phyloP scores from a whole-genome alignment of 1,284 basidiomycete species.

The Cutaneotrichosporon sp. region DNA sequence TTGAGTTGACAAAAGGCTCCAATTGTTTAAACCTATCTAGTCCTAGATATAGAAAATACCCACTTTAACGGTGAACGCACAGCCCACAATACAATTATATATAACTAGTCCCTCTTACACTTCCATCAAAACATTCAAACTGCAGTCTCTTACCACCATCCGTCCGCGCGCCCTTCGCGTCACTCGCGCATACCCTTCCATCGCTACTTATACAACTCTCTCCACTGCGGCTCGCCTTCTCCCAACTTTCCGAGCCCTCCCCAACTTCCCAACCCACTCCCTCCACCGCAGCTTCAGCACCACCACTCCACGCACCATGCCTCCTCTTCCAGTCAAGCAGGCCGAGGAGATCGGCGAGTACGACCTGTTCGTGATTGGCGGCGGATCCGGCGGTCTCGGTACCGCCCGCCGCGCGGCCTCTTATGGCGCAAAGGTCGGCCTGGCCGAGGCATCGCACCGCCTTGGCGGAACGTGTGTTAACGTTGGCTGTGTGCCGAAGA shows the following conservation, averaged over 20 bases:
- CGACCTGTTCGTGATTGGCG: conserved; percentile 52
- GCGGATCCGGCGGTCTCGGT: conserved; percentile 53
- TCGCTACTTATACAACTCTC: not conserved
- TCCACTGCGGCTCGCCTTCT: conserved; percentile 9
- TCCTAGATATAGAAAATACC: no score
- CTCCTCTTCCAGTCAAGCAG: conserved; percentile 45
- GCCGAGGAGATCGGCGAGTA: conserved; percentile 47
- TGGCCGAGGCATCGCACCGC: conserved; percentile 74
- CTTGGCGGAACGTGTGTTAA: conserved; percentile 97
- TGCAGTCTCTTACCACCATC: conserved; percentile 10
- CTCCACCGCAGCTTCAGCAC: conserved; percentile 28
- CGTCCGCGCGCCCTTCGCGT: conserved; percentile 8
- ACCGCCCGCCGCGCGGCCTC: conserved; percentile 68
- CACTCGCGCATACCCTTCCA: not conserved
- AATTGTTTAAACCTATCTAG: no score
- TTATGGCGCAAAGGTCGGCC: conserved; percentile 92
- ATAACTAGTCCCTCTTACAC: not conserved
- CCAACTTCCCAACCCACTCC: not conserved
- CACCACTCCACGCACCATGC: conserved; percentile 40
- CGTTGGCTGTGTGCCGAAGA: conserved; percentile 52
- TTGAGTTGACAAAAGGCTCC: no score
- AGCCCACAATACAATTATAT: no score
- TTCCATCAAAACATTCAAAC: not conserved
- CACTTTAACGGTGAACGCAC: no score
- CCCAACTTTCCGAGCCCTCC: not conserved